Base-by-base conservation (phyloP, 768 basidiomycete species). In the Leccinum sublutescens region DNA sequence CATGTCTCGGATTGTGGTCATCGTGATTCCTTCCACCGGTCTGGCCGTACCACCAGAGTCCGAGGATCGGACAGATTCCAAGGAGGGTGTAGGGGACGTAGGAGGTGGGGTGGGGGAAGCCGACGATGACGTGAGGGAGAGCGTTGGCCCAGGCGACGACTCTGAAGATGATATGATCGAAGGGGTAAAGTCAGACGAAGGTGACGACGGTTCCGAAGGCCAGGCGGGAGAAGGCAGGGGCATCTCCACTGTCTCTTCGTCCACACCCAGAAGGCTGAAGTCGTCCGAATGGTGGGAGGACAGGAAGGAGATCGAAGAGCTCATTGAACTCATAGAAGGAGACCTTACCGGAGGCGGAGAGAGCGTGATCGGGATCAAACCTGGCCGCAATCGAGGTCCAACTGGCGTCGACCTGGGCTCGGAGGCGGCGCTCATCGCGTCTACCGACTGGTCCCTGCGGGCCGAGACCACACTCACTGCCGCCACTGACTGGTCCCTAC, bases 201-300 rank as follows among this genome's bases (percentile, higher is more conserved):
- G 66, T 2, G 70, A 66, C 7, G 75, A 73, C 1, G 61, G 54
- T 55, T 64, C 68, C 1, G 79, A 76, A 3, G 70, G 71, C 64
- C 76, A 77, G 3, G 74, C 74, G 3, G 75, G 77, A 25, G 78
- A 78, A 23, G 68, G 64, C n/a, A n/a, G 72, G 31, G 45, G 61
- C 31, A 69, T 47, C 34, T 60, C 60, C 11, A 61, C 50, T 17
- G 62, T 56, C 21, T 60, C 63, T 60, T 71, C 62, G 58, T 76
- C 77, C n/a, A 66, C 66, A 59, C 68, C 78, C 76, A 80, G 67
- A 70, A 78, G 60, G 75, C 75, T 74, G 36, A 78, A 74, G 62
- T 90, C 90, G 56, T 93, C 91, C 0, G 91, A 93, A 62, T 92
- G 87, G 61, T 89, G 87, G 17, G 82, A 84, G 4, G 81, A 82